These are phyloP conservation scores for Saccharomyces pastorianus DNA, from an alignment of 1,139 yeast genomes.

Conservation along the genomic window DNA sequence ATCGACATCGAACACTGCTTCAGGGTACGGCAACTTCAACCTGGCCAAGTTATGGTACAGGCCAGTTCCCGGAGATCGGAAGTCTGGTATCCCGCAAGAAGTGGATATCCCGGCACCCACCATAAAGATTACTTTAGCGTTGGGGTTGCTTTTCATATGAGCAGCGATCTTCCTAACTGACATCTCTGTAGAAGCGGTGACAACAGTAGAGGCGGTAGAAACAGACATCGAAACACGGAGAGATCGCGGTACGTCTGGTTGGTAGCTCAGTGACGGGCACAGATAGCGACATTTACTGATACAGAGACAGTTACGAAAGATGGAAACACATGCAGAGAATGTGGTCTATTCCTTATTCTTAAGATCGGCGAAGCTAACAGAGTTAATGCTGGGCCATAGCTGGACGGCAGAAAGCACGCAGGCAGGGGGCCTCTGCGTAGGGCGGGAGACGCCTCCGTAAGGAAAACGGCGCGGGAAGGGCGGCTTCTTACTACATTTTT, in stretches of 20 bases:
- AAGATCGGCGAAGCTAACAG: background rate
- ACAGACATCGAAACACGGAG: background rate
- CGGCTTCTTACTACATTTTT: background rate
- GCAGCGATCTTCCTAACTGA: conserved; percentile 15
- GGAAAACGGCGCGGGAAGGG: background rate
- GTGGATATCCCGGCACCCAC: conserved; percentile 95
- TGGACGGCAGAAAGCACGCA: too few relatives aligned
- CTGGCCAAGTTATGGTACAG: conserved; percentile 71
- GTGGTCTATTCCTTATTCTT: background rate
- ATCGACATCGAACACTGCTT: conserved; percentile 88
- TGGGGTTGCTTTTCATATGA: conserved; percentile 19
- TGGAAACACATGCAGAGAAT: background rate
- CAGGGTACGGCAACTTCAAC: conserved; percentile 79
- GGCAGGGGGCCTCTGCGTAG: background rate
- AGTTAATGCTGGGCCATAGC: too few relatives aligned
- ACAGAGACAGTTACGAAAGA: background rate
- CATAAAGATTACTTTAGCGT: conserved; percentile 33
- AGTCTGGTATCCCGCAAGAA: conserved; percentile 90
- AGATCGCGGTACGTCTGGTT: background rate
- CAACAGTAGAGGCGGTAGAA: background rate
- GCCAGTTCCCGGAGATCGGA: conserved; percentile 87
- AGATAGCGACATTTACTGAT: background rate
- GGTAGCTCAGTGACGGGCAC: background rate
- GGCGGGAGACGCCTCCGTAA: background rate
- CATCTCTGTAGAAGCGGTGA: background rate